phyloP scores from a whole-genome alignment of 805 yeast genomes.

The Jamesozyma rosinii region DNA sequence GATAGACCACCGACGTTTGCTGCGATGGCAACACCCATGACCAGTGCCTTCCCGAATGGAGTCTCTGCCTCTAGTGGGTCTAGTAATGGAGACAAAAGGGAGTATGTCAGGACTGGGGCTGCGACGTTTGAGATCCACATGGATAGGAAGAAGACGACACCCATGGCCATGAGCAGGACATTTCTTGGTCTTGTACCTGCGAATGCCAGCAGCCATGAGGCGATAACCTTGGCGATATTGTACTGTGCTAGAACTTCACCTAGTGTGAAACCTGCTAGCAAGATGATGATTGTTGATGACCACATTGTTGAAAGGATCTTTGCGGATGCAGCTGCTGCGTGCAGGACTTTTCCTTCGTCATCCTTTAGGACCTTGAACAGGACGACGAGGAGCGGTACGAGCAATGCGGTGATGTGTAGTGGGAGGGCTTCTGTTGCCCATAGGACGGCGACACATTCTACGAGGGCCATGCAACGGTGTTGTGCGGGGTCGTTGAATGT shows the following conservation, averaged over 20 bases:
- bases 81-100: conserved; percentile 77
- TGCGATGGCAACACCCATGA: conserved; percentile 84
- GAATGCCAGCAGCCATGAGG: conserved; percentile 67
- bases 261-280: conserved; percentile 84
- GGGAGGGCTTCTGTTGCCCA: conserved; percentile 98
- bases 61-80: conserved; percentile 68
- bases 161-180: conserved; percentile 71
- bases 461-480: conserved; percentile 56
- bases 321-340: conserved; percentile 55
- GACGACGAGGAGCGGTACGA: conserved; percentile 75
- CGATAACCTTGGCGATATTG: conserved; percentile 78
- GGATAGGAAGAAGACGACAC: conserved; percentile 71
- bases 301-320: conserved; percentile 79
- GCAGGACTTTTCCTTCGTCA: conserved; percentile 44
- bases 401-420: conserved; percentile 77
- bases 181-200: conserved; percentile 80
- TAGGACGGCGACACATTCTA: conserved; percentile 54
- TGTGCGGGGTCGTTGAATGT: conserved; percentile 55
- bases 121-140: conserved; percentile 98
- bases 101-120: conserved; percentile 84
- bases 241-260: conserved; percentile 91
- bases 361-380: conserved; percentile 53
- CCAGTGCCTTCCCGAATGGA: conserved; percentile 75
- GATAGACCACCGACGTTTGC: conserved; percentile 94
- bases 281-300: conserved; percentile 84